Percentiles rank a stretch among this genome's conserved stretches.
These are phyloP conservation scores for Tetrapisispora nanseiensis DNA, from an alignment of 805 yeast genomes.

Conservation along the genomic window DNA sequence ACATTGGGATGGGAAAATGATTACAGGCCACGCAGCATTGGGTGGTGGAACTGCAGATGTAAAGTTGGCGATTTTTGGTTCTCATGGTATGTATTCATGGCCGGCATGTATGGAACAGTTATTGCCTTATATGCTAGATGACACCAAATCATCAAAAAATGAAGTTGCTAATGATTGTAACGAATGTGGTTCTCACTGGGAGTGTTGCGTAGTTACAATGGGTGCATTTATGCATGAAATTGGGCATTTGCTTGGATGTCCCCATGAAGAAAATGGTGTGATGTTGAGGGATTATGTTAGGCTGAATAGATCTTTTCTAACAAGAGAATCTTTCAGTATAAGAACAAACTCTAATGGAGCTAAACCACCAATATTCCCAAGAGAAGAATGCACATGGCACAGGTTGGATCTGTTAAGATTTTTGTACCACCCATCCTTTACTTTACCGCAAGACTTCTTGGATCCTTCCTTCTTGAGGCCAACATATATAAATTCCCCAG, in stretches of 20 bases:
- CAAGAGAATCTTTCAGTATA: conserved; percentile 50
- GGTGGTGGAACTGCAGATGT: conserved; percentile 76
- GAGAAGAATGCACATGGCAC: conserved; percentile 82
- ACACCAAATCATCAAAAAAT: conserved; percentile 45
- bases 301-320: conserved; percentile 71
- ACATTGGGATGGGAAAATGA: conserved; percentile 60
- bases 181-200: conserved; percentile 85
- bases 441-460: conserved; percentile 53
- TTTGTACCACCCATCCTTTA: conserved; percentile 70
- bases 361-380: conserved; percentile 40
- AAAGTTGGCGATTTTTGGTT: conserved; percentile 83
- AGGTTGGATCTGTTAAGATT: conserved; percentile 70
- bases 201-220: conserved; percentile 69
- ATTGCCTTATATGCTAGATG: conserved; percentile 58
- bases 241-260: conserved; percentile 85
- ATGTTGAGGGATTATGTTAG: conserved; percentile 82
- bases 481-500: conserved; percentile 23
- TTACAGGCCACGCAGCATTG: conserved; percentile 84
- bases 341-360: conserved; percentile 44
- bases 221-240: conserved; percentile 96
- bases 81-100: conserved; percentile 89
- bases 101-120: conserved; percentile 74
- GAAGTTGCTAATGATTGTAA: conserved; percentile 85
- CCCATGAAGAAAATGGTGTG: conserved; percentile 83
- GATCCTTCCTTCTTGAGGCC: conserved; percentile 35